Evolutionary conservation across 768 basidiomycete genomes (phyloP), one percentile per base, ranked within the genome.

Genomic region (Pulveroboletus sp.): DNA sequence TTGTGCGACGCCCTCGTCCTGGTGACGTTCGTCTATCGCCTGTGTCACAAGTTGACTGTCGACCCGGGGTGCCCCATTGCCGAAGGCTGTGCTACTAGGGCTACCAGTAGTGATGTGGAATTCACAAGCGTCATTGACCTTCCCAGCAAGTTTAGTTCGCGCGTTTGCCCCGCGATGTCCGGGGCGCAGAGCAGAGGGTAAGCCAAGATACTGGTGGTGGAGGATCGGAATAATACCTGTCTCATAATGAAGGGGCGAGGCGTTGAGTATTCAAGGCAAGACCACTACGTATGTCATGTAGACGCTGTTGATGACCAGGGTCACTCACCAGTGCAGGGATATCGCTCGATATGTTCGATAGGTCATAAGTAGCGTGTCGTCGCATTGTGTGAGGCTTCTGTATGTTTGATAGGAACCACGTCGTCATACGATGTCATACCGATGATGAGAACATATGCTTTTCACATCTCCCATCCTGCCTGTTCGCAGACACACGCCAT

Each of bases 401-500:
- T 39, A 50, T 15, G 40, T 50, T n/a, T 31, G 33, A 52, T 31
- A 51, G 14, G 18, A 24, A 33, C 24, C 17, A 9, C 17, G 40
- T 40, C 39, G 35, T 24, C 27, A 40, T 24, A 75, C 53, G 24
- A 75, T 21, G 21, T 21, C 21, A 21, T 21, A 4, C 21, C 21
- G 21, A 21, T 4, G 21, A 21, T 21, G 21, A 21, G 21, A 21
- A 21, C 21, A 4, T 21, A 53, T 57, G 84, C 81, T 82, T n/a
- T 87, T 86, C 86, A 87, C 65, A 79, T 84, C 80, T n/a, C 82
- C 82, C 82, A 43, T 27, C 8, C 26, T 38, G 24, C 32, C 26
- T 27, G 28, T 65, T 30, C 53, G 48, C 32, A 9, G 39, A 4
- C 17, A 30, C 47, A 13, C 28, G 13, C 15, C 5, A 45, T 6